phyloP scores from a whole-genome alignment of 1,284 basidiomycete genomes.

The Xanthoconium separans region DNA sequence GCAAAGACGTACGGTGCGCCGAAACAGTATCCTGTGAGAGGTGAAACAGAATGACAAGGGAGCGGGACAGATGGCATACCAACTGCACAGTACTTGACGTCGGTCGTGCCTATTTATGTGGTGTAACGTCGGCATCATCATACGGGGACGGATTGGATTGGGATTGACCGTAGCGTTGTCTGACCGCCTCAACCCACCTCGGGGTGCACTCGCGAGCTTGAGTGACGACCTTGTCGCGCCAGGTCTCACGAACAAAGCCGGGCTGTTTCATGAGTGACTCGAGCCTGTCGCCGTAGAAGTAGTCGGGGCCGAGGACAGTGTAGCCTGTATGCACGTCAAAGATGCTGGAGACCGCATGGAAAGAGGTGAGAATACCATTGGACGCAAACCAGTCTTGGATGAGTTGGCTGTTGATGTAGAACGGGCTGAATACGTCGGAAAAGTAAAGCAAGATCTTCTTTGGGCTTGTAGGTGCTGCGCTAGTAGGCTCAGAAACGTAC shows the following conservation, averaged over 20 bases:
- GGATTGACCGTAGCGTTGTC: constrained; percentile 40
- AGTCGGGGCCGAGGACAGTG: constrained; percentile 52
- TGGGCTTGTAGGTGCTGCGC: constrained; percentile 4
- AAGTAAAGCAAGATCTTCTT: constrained; percentile 52
- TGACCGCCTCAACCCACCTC: constrained; percentile 50
- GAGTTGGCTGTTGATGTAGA: constrained; percentile 51
- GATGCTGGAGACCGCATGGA: no score
- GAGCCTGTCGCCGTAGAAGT: constrained; percentile 54
- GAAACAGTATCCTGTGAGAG: constrained; percentile 44
- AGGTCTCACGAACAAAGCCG: constrained; percentile 41
- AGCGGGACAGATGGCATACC: no score
- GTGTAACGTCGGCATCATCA: no score
- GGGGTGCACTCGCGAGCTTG: constrained; percentile 41
- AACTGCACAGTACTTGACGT: no score
- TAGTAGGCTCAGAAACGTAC: constrained; percentile 47
- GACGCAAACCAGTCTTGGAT: constrained; percentile 54
- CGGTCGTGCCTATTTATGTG: constrained; percentile 11
- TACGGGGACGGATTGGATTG: no score
- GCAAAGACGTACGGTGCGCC: constrained; percentile 53
- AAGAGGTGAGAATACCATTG: constrained; percentile 36
- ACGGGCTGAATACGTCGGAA: constrained; percentile 50
- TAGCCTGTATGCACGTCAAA: constrained; percentile 40
- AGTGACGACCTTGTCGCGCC: constrained; percentile 38
- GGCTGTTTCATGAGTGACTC: constrained; percentile 35
- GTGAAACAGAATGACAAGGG: no score